Base-by-base conservation (phyloP, 441 rosid species). In the Lepidium campestre region DNA sequence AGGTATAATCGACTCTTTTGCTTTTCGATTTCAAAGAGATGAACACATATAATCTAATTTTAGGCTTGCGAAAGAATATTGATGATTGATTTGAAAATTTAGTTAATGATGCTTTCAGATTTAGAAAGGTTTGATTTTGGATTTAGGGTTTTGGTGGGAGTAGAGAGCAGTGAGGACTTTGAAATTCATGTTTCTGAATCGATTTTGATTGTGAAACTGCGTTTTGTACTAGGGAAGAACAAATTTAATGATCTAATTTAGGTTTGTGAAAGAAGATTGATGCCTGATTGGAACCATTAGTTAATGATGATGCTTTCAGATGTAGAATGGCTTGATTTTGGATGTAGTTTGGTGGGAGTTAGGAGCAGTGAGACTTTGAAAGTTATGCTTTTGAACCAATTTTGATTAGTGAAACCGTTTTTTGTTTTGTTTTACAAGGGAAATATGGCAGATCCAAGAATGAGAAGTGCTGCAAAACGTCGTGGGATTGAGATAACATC, bases 401-500 rank as follows among this genome's bases (percentile, higher is more conserved):
- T 22, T 22, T 39, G 31, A 44, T 3, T 40, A 46, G 32, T 67
- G 29, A 9, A 25, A 36, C 34, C 9, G 0, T 29, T n/a, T 1
- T 0, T 47, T 6, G 48, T 15, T 65, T 67, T 15, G 34, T 34
- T 49, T 23, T 20, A 52, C 25, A 74, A 90, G 98, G 98, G 98
- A n/a, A 83, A 90, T 78, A 75, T 79, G 73, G 84, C 98, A 0
- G 98, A 90, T 77, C 83, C 96, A 59, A 87, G 98, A 82, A 93
- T 93, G 97, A 87, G 85, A 57, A 83, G 86, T 17, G 93, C 95
- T 18, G 82, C 97, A 1, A 87, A 87, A 71, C 82, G 80, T 74
- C 91, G 97, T 13, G 90, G 90, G 46, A 77, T 93, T 68, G 95
- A 87, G 79, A 87, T 93, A 73, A 89, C 96, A 55, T 93, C 97